Base-by-base conservation (phyloP, 805 yeast species). In the Candida endomychidarum region DNA sequence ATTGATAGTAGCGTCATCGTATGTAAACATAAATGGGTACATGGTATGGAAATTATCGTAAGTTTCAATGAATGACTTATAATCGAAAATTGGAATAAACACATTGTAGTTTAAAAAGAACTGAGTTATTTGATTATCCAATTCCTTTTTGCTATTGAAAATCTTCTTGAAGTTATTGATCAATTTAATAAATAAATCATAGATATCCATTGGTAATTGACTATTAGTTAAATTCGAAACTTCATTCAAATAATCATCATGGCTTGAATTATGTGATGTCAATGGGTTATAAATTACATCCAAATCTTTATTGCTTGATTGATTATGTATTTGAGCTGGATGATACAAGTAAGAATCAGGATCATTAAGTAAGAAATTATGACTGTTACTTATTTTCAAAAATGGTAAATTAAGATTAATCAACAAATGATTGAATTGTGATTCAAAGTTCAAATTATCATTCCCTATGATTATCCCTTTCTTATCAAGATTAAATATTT, bases 51-150 rank as follows among this genome's bases (percentile, higher is more conserved):
- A 67, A 6, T 67, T 71, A 32, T 68, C 72, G 34, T 77, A 77
- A 37, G 71, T 69, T 48, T 70, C 71, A 70, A 76, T 77, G 46
- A 77, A 77, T 25, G 65, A 58, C 34, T 70, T 74, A 47, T 73
- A 76, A 48, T 77, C 81, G 45, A 77, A 67, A 7, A 77, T 71
- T 3, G 82, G 82, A 18, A 77, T 67, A 43, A 77, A 66, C 16
- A 72, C 68, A 57, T 77, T 77, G 53, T 73, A 74, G 52, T 75
- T 72, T 43, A 75, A 60, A 50, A 77, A 77, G 52, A 65, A 77
- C 28, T 74, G 67, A 50, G 63, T 60, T 16, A 77, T 65, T 39
- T 74, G 68, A 43, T 65, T 67, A 49, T 77, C 83, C 40, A 70
- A 52, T 51, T 70, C 65, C 38, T 58, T 58, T 46, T 63, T 65